A percentile compares a stretch with the other conserved stretches of the same genome.
Conservation (phyloP, 768 basidiomycete genomes). For the Naganishia onofrii region DNA sequence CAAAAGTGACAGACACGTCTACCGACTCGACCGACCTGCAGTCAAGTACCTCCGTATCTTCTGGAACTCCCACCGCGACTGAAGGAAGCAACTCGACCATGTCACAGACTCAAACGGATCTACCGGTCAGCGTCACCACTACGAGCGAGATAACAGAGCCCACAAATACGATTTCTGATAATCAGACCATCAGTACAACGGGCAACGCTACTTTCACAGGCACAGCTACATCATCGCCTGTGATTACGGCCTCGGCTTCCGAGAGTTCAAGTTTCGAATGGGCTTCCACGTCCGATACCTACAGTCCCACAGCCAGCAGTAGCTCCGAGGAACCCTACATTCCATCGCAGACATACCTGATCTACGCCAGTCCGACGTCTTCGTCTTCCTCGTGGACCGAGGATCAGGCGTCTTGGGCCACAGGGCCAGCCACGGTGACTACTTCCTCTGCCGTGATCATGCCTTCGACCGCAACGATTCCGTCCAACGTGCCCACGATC, state of each 20-base stretch:
- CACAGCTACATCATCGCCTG: neutral
- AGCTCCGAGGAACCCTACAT: slow-evolving; percentile 25
- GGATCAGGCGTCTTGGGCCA: slow-evolving; percentile 38
- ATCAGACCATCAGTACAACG: neutral
- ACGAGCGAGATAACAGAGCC: neutral
- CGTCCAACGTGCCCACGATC: slow-evolving; percentile 48
- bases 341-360: slow-evolving; percentile 23
- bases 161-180: neutral
- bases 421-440: slow-evolving; percentile 33
- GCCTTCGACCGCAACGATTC: slow-evolving; percentile 46
- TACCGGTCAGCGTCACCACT: neutral
- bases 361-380: slow-evolving; percentile 18
- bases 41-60: neutral
- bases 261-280: slow-evolving; percentile 14
- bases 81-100: neutral
- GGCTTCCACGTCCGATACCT: slow-evolving; percentile 6
- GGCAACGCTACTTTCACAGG: slow-evolving; percentile 1
- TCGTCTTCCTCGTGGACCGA: slow-evolving; percentile 13
- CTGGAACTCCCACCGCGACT: neutral
- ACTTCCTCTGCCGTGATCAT: slow-evolving; percentile 30
- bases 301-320: neutral
- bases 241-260: neutral
- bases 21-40: neutral
- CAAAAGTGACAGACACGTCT: neutral
- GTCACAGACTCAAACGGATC: neutral